These are phyloP conservation scores for Phaeosphaeriaceae sp. DNA, from an alignment of 2,329 filamentous ascomycete species.

Conservation along the genomic window DNA sequence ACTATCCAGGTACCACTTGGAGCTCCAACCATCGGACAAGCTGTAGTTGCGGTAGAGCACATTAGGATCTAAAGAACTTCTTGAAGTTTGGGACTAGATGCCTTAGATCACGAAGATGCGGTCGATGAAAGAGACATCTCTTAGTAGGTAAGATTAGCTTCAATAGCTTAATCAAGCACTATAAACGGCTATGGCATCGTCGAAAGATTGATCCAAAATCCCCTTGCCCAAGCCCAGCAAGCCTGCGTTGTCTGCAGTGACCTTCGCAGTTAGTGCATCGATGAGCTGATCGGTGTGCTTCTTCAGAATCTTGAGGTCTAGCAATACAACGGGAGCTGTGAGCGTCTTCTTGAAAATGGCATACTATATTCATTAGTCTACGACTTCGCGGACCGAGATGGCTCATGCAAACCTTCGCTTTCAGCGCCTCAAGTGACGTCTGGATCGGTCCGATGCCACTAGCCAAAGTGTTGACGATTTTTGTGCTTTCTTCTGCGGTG, in stretches of 20 bases:
- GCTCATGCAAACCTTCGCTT: slow-evolving; percentile 17
- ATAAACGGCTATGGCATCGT: too few species aligned
- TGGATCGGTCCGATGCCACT: slow-evolving; percentile 23
- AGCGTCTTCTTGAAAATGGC: slow-evolving; percentile 29
- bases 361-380: slow-evolving; percentile 20
- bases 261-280: slow-evolving; percentile 23
- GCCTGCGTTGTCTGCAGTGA: slow-evolving; percentile 6
- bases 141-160: too few species aligned
- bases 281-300: slow-evolving; percentile 28
- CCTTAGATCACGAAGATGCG: too few species aligned
- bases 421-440: slow-evolving; percentile 19
- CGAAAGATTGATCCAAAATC: too few species aligned
- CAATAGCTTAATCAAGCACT: too few species aligned
- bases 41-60: too few species aligned
- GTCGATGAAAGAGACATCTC: too few species aligned
- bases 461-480: slow-evolving; percentile 21
- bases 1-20: too few species aligned
- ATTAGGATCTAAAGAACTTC: too few species aligned
- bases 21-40: too few species aligned
- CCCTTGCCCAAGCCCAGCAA: too few species aligned
- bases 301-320: slow-evolving; percentile 30
- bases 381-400: neutral
- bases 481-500: slow-evolving; percentile 21
- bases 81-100: too few species aligned
- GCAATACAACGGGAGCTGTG: slow-evolving; percentile 25